Evolutionary conservation across 768 basidiomycete genomes (phyloP), one percentile per base, ranked within the genome.

Genomic region (Pleurotus platypus): DNA sequence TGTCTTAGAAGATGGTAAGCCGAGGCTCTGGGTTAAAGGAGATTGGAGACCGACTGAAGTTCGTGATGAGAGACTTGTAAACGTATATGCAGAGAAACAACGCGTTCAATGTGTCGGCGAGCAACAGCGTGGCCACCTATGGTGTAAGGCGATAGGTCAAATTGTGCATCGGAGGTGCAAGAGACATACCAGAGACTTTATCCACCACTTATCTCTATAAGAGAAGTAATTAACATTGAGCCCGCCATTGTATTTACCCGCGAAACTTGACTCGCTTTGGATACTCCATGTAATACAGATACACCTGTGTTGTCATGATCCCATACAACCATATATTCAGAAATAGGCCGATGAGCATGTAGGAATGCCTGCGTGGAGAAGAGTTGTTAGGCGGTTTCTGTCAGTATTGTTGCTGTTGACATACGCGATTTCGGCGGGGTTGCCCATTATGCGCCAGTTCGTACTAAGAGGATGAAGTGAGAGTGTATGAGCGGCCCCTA

Each of bases 21-120:
- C 20, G 12, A n/a, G 13, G 9, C n/a, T 38, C 22, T 16, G 22
- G 40, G 8, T 18, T 27, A 6, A 20, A 22, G 18, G 13, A 30
- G 30, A 15, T n/a, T 8, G 8, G 46, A 38, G 8, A 61, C 69
- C 5, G 47, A 80, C 82, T 78, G 40, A 80, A 83, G 57, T 75
- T 68, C 9, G 66, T 64, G 37, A 83, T 74, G 27, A 83, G 69
- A 5, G 79, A 73, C 9, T 75, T 66, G 56, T 82, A 84, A 15
- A 82, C 59, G 60, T 79, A 78, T 1, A 71, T 60, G 16, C 75
- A 66, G 35, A 78, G 74, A 59, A 79, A 82, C 4, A 67, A 62
- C 2, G 76, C 72, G 59, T 81, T 81, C 26, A 77, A 60, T 0
- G 79, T 80, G 64, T 84, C 82, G 42, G 74, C 76, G 5, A 78